Conservation (phyloP, 805 yeast genomes). For the Teunomyces pallodes region DNA sequence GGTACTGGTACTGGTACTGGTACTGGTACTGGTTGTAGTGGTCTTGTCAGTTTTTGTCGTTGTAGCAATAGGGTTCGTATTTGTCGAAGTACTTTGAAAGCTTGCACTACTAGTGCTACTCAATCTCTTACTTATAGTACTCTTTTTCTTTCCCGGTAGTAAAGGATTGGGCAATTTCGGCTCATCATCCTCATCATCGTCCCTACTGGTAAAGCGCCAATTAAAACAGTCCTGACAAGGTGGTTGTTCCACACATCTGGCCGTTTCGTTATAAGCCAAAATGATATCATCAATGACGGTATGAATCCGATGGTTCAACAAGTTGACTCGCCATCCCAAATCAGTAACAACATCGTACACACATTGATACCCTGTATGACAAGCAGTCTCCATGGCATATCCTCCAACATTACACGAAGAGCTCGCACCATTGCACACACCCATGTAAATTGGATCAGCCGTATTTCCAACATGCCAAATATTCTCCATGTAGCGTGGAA, state of each 20-base stretch:
- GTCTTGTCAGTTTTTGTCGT: not conserved
- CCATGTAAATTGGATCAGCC: slow-evolving; percentile 96
- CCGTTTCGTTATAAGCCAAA: slow-evolving; percentile 68
- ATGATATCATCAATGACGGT: slow-evolving; percentile 84
- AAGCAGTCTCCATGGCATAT: slow-evolving; percentile 93
- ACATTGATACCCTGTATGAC: slow-evolving; percentile 88
- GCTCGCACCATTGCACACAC: slow-evolving; percentile 92
- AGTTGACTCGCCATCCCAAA: slow-evolving; percentile 84
- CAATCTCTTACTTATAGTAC: not conserved
- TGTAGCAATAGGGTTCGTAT: not conserved
- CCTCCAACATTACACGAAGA: slow-evolving; percentile 89
- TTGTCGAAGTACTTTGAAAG: not conserved
- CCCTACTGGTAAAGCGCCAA: slow-evolving; percentile 71
- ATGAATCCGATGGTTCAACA: slow-evolving; percentile 86
- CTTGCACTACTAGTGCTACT: not conserved
- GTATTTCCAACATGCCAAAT: slow-evolving; percentile 96
- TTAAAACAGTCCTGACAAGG: slow-evolving; percentile 89
- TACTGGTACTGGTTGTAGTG: slow-evolving; percentile 1
- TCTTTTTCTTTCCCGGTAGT: slow-evolving; percentile 16
- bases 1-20: not conserved
- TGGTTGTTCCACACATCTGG: slow-evolving; percentile 69
- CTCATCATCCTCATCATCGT: slow-evolving; percentile 37
- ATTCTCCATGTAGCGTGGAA: slow-evolving; percentile 72
- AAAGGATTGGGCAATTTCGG: slow-evolving; percentile 40
- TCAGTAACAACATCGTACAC: slow-evolving; percentile 87